phyloP scores from a whole-genome alignment of 441 rosid genomes.

The Pelargonium citronellum region DNA sequence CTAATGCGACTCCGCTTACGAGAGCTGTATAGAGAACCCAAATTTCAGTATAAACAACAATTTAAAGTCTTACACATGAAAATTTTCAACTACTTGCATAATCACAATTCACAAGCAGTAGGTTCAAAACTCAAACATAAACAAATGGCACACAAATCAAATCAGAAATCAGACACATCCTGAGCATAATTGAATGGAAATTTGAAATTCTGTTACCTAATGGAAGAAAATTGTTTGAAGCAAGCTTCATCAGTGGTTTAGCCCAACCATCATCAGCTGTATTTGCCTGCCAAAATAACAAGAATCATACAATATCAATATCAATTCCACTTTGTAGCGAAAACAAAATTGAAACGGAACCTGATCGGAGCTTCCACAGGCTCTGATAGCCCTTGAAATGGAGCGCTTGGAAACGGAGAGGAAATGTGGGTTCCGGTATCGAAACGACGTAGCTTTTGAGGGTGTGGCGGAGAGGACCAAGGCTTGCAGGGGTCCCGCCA shows the following conservation, averaged over 20 bases:
- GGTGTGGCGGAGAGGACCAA: conserved; percentile 25
- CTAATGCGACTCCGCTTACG: conserved; percentile 66
- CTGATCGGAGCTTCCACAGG: conserved; percentile 40
- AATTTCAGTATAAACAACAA: neutral
- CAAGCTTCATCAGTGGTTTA: conserved; percentile 44
- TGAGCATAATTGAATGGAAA: neutral
- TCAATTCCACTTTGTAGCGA: neutral
- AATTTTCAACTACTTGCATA: too few species aligned
- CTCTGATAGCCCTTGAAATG: conserved; percentile 34
- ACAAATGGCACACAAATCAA: neutral
- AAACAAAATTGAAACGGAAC: conserved; percentile 19
- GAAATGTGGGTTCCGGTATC: conserved; percentile 22
- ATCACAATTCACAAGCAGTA: too few species aligned
- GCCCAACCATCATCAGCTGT: conserved; percentile 30
- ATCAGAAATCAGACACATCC: neutral
- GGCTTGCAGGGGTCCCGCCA: conserved; percentile 25
- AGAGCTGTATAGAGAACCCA: conserved; percentile 50
- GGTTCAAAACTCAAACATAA: too few species aligned
- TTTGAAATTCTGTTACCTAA: conserved; percentile 37
- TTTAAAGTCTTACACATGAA: too few species aligned
- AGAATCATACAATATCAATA: neutral
- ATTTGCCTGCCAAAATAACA: neutral
- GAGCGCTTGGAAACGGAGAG: conserved; percentile 21
- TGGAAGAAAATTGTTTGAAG: conserved; percentile 67
- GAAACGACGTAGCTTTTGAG: conserved; percentile 19